phyloP scores from a whole-genome alignment of 139 green algal species.

The Haematococcus sp. region DNA sequence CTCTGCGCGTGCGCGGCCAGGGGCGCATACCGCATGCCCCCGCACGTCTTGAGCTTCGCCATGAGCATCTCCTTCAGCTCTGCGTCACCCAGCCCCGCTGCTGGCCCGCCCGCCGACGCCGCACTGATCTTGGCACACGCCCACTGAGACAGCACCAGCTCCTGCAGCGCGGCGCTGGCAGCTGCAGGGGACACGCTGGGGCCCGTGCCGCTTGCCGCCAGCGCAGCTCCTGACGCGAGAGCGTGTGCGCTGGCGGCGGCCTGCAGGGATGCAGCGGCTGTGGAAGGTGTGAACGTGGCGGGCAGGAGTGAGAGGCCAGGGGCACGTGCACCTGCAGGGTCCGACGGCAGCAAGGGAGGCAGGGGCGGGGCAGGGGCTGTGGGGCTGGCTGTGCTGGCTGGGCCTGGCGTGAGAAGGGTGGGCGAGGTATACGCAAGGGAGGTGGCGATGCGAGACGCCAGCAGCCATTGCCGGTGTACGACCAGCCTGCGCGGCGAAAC shows the following conservation, averaged over 20 bases:
- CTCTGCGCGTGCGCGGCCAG: conserved; percentile 48
- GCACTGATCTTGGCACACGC: conserved; percentile 77
- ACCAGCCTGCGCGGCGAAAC: conserved; percentile 32
- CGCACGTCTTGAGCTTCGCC: conserved; percentile 60
- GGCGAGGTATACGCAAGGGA: not conserved
- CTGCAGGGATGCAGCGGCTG: not conserved
- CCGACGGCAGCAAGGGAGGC: not conserved
- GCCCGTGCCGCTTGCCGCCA: not conserved
- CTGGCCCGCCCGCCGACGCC: not conserved
- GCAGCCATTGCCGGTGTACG: conserved; percentile 36
- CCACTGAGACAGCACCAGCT: conserved; percentile 75
- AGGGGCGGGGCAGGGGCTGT: not conserved
- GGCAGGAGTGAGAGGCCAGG: too few species aligned
- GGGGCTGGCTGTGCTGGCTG: not conserved
- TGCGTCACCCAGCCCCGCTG: conserved; percentile 40
- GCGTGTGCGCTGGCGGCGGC: not conserved
- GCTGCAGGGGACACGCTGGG: not conserved
- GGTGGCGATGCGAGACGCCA: conserved; percentile 43
- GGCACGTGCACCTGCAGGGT: conserved; percentile 2
- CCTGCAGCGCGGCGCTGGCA: conserved; percentile 2
- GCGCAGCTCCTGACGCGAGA: not conserved
- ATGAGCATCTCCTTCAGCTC: conserved; percentile 59
- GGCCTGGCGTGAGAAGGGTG: not conserved
- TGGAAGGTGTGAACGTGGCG: not conserved
- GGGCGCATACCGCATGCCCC: conserved; percentile 49